These are phyloP conservation scores for Picea sitchensis DNA, from an alignment of 75 land plant species.

Conservation along the genomic window DNA sequence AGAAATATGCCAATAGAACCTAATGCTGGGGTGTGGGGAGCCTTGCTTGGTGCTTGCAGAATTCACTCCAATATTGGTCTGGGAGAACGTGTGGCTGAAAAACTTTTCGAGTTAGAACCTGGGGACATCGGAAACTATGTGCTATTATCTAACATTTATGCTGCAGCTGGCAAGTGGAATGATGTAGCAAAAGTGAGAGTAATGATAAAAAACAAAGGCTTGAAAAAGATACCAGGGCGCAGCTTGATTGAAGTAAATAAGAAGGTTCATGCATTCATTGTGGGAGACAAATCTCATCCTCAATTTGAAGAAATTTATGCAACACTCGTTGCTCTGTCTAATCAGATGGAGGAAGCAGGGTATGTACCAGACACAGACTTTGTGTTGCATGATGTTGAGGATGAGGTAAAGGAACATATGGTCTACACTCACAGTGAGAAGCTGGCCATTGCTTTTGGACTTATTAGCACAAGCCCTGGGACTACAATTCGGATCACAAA, in stretches of 20 bases:
- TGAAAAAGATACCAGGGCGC: neutral
- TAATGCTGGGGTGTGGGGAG: conserved; percentile 43
- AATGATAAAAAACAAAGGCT: neutral
- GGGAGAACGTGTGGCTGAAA: conserved; percentile 9
- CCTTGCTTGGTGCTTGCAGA: conserved; percentile 52
- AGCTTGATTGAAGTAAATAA: conserved; percentile 7
- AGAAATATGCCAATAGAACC: conserved; percentile 70
- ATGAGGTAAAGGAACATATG: neutral
- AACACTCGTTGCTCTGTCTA: neutral
- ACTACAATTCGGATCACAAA: neutral
- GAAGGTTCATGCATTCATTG: conserved; percentile 7
- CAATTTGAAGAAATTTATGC: conserved; percentile 4
- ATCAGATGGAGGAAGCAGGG: conserved; percentile 7
- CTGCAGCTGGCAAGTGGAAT: conserved; percentile 1
- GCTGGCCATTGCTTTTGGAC: conserved; percentile 10
- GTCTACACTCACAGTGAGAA: conserved; percentile 10
- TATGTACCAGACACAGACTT: neutral
- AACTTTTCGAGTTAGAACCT: conserved; percentile 11
- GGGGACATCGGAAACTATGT: conserved; percentile 13
- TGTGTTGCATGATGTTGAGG: conserved; percentile 8
- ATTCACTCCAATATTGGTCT: conserved; percentile 15
- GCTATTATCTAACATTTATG: conserved; percentile 24
- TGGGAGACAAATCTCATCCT: conserved; percentile 7
- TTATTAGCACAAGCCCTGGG: neutral
- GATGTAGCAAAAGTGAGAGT: conserved; percentile 6